Evolutionary conservation across 371 early-diverging fungal genomes (phyloP).

Genomic region (Saksenaea oblongispora): DNA sequence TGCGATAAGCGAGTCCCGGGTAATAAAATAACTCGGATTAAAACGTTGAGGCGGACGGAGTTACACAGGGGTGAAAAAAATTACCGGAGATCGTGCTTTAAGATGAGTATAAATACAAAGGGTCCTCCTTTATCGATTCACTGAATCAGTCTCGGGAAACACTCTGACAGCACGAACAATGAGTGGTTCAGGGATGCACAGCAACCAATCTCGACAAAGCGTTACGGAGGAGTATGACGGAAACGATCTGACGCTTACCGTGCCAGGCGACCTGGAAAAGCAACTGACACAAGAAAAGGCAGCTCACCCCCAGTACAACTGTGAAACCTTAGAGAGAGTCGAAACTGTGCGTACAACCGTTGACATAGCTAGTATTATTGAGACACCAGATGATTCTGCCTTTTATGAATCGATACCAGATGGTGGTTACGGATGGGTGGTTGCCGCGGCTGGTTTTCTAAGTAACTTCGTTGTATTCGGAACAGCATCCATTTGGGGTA

Average conservation of each 20-base stretch:
- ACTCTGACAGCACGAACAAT: not conserved
- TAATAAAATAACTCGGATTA: not conserved
- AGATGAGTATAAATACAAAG: not conserved
- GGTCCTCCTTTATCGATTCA: not conserved
- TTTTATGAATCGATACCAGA: constrained; percentile 33
- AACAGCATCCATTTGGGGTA: constrained; percentile 41
- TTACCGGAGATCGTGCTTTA: not conserved
- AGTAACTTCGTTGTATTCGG: constrained; percentile 45
- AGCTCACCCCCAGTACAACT: not conserved
- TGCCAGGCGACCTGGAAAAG: not conserved
- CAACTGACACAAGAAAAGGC: not conserved
- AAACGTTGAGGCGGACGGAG: not conserved
- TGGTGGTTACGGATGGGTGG: constrained; percentile 47
- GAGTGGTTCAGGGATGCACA: not conserved
- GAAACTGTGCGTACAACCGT: constrained; percentile 13
- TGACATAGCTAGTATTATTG: constrained; percentile 37
- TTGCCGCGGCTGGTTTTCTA: constrained; percentile 35
- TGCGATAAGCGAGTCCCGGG: too few relatives aligned
- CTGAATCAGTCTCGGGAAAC: too few relatives aligned
- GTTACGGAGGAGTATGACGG: not conserved
- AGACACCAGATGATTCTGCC: constrained; percentile 19
- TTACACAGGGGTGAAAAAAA: not conserved
- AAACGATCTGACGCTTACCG: constrained; percentile 6
- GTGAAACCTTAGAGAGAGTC: not conserved
- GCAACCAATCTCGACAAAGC: not conserved